These are phyloP conservation scores for Ophiocordyceps australis DNA, from an alignment of 2,329 filamentous ascomycete genomes.

Conservation along the genomic window DNA sequence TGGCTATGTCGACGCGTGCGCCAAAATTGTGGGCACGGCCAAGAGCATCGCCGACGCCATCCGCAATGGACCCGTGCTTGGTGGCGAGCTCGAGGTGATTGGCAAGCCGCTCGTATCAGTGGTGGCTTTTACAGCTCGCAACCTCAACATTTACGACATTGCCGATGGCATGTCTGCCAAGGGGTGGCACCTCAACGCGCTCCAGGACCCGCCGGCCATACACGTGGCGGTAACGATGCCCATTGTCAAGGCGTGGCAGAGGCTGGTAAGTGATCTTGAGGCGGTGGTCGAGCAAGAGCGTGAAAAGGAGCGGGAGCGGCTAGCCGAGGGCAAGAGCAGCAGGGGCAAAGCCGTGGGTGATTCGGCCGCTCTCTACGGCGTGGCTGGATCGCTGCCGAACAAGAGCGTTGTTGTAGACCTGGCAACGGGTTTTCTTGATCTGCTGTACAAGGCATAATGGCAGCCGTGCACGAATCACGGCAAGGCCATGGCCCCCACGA, in stretches of 20 bases:
- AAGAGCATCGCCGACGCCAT: slow-evolving; percentile 70
- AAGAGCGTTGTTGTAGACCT: slow-evolving; percentile 88
- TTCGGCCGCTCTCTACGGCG: slow-evolving; percentile 78
- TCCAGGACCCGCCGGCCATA: slow-evolving; percentile 82
- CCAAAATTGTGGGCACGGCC: slow-evolving; percentile 70
- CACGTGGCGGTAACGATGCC: slow-evolving; percentile 89
- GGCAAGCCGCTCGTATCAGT: slow-evolving; percentile 81
- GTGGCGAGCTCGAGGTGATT: slow-evolving; percentile 58
- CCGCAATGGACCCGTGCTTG: slow-evolving; percentile 46
- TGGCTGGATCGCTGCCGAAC: slow-evolving; percentile 86
- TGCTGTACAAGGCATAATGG: slow-evolving; percentile 64
- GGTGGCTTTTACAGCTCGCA: slow-evolving; percentile 68
- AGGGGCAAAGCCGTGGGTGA: slow-evolving; percentile 57
- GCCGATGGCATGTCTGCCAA: slow-evolving; percentile 70
- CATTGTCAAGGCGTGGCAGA: slow-evolving; percentile 64
- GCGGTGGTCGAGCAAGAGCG: slow-evolving; percentile 51
- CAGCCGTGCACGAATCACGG: neutral
- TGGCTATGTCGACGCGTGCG: slow-evolving; percentile 76
- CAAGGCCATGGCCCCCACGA: too few relatives aligned
- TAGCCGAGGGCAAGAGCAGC: slow-evolving; percentile 47
- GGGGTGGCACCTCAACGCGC: slow-evolving; percentile 91
- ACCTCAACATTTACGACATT: slow-evolving; percentile 86
- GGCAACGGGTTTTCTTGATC: slow-evolving; percentile 80
- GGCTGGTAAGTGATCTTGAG: slow-evolving; percentile 56
- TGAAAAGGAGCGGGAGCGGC: slow-evolving; percentile 60